A percentile compares a stretch with the other conserved stretches of the same genome.
Conservation (phyloP, 2,329 filamentous ascomycete species). For the Botrytis hyacinthi region DNA sequence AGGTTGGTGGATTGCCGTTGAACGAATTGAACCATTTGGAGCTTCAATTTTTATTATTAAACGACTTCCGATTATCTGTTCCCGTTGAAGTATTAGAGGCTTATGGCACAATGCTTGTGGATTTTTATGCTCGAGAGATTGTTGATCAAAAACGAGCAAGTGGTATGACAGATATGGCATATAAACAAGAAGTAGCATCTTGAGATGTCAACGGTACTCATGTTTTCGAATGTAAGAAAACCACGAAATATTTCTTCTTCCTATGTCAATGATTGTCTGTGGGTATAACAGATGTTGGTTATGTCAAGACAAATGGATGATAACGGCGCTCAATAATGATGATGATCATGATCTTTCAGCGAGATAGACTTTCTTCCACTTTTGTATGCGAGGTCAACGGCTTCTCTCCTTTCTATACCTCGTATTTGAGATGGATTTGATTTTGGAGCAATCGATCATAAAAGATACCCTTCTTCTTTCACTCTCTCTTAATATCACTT, state of each 20-base stretch:
- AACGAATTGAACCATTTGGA: constrained; percentile 94
- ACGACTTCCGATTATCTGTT: constrained; percentile 92
- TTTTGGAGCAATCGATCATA: constrained; percentile 9
- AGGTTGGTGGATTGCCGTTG: constrained; percentile 93
- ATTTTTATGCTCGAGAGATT: constrained; percentile 93
- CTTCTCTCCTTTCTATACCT: constrained; percentile 12
- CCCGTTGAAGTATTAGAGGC: constrained; percentile 94
- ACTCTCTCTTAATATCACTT: constrained; percentile 15
- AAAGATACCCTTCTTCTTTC: constrained; percentile 19
- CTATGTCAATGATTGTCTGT: constrained; percentile 8
- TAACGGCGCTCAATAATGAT: background rate
- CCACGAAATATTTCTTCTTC: background rate
- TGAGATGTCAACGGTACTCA: constrained; percentile 8
- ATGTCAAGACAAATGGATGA: background rate
- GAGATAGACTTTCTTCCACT: constrained; percentile 12
- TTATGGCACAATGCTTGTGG: constrained; percentile 97
- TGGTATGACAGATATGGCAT: constrained; percentile 31
- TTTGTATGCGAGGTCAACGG: background rate
- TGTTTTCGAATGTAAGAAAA: constrained; percentile 12
- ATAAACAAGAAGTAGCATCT: constrained; percentile 27
- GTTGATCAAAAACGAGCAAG: constrained; percentile 54
- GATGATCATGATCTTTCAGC: constrained; percentile 1
- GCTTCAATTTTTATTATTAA: constrained; percentile 89
- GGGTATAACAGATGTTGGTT: background rate
- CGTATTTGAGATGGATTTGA: constrained; percentile 6